phyloP scores from a whole-genome alignment of 768 basidiomycete genomes.

The Tulasnella sp. region DNA sequence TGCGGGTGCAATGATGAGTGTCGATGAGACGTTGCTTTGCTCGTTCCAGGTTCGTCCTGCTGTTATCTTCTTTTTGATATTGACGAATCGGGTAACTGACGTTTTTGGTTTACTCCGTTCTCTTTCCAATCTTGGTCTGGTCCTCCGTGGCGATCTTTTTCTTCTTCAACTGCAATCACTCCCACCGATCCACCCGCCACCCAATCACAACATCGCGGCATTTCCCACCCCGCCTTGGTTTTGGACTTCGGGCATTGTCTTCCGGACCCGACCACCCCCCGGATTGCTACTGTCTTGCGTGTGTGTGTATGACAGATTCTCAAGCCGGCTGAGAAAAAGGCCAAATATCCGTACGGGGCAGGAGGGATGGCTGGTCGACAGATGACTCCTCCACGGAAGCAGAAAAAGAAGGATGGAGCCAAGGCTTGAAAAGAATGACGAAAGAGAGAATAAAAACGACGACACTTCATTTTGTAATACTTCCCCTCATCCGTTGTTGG shows the following conservation, averaged over 20 bases:
- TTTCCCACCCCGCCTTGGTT: too few relatives aligned
- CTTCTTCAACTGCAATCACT: too few relatives aligned
- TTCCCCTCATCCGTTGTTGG: not conserved
- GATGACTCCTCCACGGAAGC: slow-evolving; percentile 93
- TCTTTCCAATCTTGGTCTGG: not conserved
- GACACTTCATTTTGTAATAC: not conserved
- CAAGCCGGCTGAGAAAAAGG: slow-evolving; percentile 98
- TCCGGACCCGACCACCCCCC: not conserved
- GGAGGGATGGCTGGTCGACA: slow-evolving; percentile 58
- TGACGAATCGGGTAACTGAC: slow-evolving; percentile 22
- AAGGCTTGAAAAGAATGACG: slow-evolving; percentile 19
- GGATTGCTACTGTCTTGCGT: not conserved
- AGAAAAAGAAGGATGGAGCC: slow-evolving; percentile 91
- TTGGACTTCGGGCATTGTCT: too few relatives aligned
- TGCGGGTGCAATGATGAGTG: slow-evolving; percentile 99
- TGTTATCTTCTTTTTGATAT: not conserved
- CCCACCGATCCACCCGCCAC: too few relatives aligned
- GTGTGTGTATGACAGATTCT: slow-evolving; percentile 55
- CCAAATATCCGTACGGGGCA: slow-evolving; percentile 81
- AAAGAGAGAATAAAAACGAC: too few relatives aligned
- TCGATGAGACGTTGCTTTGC: slow-evolving; percentile 93
- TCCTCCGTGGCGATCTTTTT: not conserved
- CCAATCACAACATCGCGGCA: too few relatives aligned
- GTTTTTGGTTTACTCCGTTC: not conserved
- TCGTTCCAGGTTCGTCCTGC: slow-evolving; percentile 81